Evolutionary conservation across 169 alveolate genomes (phyloP), one percentile per base, ranked within the genome.

Genomic region (Plasmodium berghei): DNA sequence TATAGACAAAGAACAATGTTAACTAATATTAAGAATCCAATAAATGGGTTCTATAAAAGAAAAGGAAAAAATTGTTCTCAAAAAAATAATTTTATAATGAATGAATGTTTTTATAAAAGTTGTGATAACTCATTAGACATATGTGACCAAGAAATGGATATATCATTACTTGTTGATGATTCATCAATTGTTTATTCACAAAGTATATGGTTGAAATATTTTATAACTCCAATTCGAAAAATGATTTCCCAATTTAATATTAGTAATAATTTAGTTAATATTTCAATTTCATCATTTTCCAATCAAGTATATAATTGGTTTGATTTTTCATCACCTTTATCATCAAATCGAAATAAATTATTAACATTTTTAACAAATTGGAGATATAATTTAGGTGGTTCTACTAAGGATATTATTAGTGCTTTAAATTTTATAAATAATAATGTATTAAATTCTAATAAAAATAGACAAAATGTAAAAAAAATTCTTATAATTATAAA

Each of bases 111-210:
- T 12, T 12, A 86, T 20, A 70, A 56, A 5, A 58, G 77, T 40
- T 86, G 91, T 54, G 91, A 86, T 71, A 63, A 59, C 55, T 86
- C 87, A n/a, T 48, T 86, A 9, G 91, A 86, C 20, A 49, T 58
- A 14, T 86, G 91, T 42, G 75, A 86, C 26, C 26, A 10, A 18
- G 67, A 61, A 22, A 6, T 86, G 5, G 91, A 86, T 61, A 2
- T 86, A 26, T 46, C 87, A 22, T n/a, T 86, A 1, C 42, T 86
- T 34, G 9, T 86, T n/a, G 70, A 61, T 59, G 91, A 86, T 42
- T 49, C 73, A 9, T 58, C 91, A 14, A 45, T 14, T 16, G 70
- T 86, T 4, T 34, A 34, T 34, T 45, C 87, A 3, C 67, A 46
- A 71, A 59, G 14, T 12, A 20, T 26, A 12, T 86, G 91, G 91